Base-by-base conservation (phyloP, 345 rosid genomes). In the Salix brachista region DNA sequence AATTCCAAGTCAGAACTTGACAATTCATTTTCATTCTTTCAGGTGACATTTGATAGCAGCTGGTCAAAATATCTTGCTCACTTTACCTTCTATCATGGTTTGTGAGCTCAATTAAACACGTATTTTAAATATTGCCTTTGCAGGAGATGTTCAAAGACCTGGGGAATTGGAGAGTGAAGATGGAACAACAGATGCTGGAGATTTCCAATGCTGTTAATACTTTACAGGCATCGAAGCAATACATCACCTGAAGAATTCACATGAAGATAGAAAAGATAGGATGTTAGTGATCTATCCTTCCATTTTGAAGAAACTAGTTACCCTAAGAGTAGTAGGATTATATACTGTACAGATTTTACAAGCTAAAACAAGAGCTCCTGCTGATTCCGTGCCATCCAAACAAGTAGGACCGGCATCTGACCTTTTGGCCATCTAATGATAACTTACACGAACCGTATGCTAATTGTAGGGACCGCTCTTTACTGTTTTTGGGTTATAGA, bases 61-160 rank as follows among this genome's bases (percentile, higher is more conserved):
- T 54, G 28, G 21, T 23, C 9, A 23, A 18, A 46, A 16, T 6
- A 30, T 48, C 18, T 28, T 66, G 37, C 21, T 62, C 21, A 36
- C 7, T 70, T 42, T 11, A 18, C 17, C 21, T 36, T 50, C 48
- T 56, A 52, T 39, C 69, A 37, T 76, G 21, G 16, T 23, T 14
- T 9, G 26, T 54, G 54, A 23, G 11, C 70, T 71, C 23, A 44
- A 69, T n/a, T 26, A 61, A 76, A 3, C 37, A 25, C 69, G 19
- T 8, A 28, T 70, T 21, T 54, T n/a, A 65, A 60, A 16, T 65
- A 54, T 37, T 42, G 58, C 60, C 13, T 68, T 76, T 83, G 52
- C 88, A 92, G 97, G 95, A 90, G 83, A 88, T 83, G 83, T 78
- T 82, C 69, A 90, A 92, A 82, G 97, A 95, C 81, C 75, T 88